Percentiles rank a stretch among this genome's conserved stretches.
Evolutionary conservation across 805 yeast genomes (phyloP).

Genomic region (Ogataea populi-albae): DNA sequence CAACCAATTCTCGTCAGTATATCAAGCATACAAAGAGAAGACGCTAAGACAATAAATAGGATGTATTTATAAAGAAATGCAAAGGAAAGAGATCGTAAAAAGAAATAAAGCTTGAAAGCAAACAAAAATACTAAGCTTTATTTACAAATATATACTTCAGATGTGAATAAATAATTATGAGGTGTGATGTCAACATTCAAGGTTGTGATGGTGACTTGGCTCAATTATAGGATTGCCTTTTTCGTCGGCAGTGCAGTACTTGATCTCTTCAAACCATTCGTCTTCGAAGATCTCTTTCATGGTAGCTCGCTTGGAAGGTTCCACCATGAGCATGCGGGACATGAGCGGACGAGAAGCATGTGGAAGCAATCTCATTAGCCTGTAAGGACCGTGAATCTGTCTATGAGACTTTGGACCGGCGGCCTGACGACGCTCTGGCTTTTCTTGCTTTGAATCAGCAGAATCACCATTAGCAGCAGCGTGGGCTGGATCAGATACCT

Average conservation of each 20-base stretch:
- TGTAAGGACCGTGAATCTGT: conserved; percentile 77
- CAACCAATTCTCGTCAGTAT: too few species aligned
- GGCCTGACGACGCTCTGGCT: conserved; percentile 36
- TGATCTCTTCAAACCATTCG: conserved; percentile 66
- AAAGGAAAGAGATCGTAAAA: neutral
- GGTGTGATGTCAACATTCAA: too few species aligned
- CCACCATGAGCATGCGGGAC: conserved; percentile 61
- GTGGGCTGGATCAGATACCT: neutral
- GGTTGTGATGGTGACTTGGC: conserved; percentile 50
- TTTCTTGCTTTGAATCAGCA: conserved; percentile 14
- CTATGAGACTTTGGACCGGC: conserved; percentile 38
- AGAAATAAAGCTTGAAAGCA: too few species aligned
- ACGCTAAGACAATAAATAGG: too few species aligned
- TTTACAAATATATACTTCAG: too few species aligned
- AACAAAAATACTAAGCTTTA: too few species aligned
- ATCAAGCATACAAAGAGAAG: too few species aligned
- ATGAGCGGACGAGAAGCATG: conserved; percentile 80
- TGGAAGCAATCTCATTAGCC: conserved; percentile 76
- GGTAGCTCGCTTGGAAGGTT: conserved; percentile 60
- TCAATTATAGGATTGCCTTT: conserved; percentile 41
- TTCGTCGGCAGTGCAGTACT: conserved; percentile 53
- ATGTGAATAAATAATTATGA: too few species aligned
- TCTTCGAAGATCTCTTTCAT: conserved; percentile 63
- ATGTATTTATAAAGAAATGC: conserved; percentile 5
- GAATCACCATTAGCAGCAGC: conserved; percentile 14